These are phyloP conservation scores for Diaporthe capsici DNA, from an alignment of 2,329 filamentous ascomycete genomes.

Conservation along the genomic window DNA sequence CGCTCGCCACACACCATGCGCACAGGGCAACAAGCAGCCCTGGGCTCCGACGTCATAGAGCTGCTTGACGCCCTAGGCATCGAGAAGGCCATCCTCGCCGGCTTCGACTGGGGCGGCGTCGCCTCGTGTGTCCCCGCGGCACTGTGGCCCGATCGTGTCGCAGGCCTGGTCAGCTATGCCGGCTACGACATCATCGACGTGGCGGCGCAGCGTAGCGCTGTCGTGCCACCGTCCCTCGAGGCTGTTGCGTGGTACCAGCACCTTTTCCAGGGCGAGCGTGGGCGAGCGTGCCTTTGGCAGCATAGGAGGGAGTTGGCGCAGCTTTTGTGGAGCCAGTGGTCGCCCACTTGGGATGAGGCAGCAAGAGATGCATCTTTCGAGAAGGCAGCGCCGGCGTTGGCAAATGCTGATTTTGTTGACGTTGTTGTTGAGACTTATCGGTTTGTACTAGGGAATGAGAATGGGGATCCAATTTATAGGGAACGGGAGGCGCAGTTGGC, in stretches of 20 bases:
- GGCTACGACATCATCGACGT: constrained; percentile 15
- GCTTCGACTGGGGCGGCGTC: constrained; percentile 5
- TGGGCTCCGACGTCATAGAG: background rate
- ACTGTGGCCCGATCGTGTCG: background rate
- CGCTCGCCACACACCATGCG: background rate
- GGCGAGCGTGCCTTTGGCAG: background rate
- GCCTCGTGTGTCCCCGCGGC: background rate
- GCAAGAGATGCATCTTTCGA: background rate
- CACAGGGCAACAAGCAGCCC: background rate
- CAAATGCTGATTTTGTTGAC: background rate
- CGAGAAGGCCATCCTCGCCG: background rate
- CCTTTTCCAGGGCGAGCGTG: constrained; percentile 11
- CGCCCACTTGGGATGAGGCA: background rate
- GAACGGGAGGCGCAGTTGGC: background rate
- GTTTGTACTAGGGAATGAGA: background rate
- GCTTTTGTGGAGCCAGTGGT: constrained; percentile 9
- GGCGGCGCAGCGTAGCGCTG: background rate
- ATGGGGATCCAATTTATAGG: background rate
- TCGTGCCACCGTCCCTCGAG: background rate
- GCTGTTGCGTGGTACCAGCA: constrained; percentile 11
- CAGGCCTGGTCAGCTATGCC: constrained; percentile 9
- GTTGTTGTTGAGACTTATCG: background rate
- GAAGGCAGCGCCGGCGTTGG: background rate
- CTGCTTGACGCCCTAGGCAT: background rate
- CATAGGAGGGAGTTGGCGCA: background rate